phyloP scores from a whole-genome alignment of 2,329 filamentous ascomycete species.

The Xylaria polymorpha region DNA sequence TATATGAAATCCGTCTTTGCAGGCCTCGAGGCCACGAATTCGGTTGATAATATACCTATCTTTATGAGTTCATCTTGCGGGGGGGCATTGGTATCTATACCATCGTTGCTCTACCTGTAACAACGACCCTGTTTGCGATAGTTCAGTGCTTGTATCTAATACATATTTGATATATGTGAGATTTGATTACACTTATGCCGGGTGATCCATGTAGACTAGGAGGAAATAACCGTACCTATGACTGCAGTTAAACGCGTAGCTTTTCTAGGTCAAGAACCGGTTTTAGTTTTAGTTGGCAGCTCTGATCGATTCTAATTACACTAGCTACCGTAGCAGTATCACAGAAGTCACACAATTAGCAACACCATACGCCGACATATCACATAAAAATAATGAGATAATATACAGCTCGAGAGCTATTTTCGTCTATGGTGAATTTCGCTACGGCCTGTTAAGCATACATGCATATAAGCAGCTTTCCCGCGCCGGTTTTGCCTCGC shows the following conservation, averaged over 20 bases:
- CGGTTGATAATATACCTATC: slow-evolving; percentile 15
- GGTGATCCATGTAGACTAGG: background rate
- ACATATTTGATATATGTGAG: too few relatives aligned
- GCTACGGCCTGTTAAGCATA: slow-evolving; percentile 15
- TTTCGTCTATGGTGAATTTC: slow-evolving; percentile 23
- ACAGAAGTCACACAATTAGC: background rate
- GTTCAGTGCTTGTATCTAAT: too few relatives aligned
- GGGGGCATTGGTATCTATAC: background rate
- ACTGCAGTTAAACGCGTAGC: too few relatives aligned
- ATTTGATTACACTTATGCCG: background rate
- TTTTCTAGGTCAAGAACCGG: too few relatives aligned
- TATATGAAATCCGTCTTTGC: slow-evolving; percentile 3
- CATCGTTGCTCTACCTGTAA: background rate
- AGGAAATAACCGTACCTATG: background rate
- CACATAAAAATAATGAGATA: background rate
- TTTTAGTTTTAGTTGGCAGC: background rate
- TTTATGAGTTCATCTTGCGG: background rate
- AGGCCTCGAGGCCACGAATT: slow-evolving; percentile 4
- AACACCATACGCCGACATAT: background rate
- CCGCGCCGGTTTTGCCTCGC: background rate
- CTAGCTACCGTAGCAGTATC: background rate
- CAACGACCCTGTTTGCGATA: background rate
- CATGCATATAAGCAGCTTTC: slow-evolving; percentile 13
- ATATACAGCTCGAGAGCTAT: background rate
- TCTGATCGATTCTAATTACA: background rate